Conservation (phyloP, 2,329 filamentous ascomycete species). For the Pseudogymnoascus pannorum region DNA sequence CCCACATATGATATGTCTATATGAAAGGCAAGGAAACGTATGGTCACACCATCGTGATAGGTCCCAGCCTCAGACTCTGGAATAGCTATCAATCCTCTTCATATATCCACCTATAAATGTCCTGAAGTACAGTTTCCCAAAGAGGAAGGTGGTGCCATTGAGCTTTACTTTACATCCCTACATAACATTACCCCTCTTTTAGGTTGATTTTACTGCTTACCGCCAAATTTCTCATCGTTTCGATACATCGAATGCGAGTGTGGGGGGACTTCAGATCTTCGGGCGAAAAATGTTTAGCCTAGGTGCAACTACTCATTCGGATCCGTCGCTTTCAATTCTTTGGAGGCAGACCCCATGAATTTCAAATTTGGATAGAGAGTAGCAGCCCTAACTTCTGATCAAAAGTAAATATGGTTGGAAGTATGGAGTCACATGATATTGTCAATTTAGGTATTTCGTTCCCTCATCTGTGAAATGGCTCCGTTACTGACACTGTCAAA, state of each 20-base stretch:
- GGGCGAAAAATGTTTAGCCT: not conserved
- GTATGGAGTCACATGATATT: not conserved
- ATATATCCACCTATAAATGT: not conserved
- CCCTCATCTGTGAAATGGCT: not conserved
- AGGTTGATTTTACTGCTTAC: not conserved
- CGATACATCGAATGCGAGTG: not conserved
- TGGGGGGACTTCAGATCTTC: not conserved
- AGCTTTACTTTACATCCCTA: not conserved
- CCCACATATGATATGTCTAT: not conserved
- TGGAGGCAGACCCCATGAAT: not conserved
- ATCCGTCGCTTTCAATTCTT: not conserved
- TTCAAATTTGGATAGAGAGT: not conserved
- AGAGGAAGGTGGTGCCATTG: not conserved
- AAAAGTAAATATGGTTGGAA: not conserved
- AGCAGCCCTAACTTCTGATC: not conserved
- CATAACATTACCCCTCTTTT: not conserved
- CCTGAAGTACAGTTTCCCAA: not conserved
- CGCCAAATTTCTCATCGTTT: not conserved
- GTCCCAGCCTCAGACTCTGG: not conserved
- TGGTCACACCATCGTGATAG: not conserved
- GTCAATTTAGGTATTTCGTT: not conserved
- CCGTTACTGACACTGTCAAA: not conserved
- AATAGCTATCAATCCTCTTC: not conserved
- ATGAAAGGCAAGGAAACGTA: not conserved
- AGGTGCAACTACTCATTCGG: not conserved